A percentile compares a stretch with the other conserved stretches of the same genome.
Conservation (phyloP, 352 stramenopile species). For the Pythium apleroticum region DNA sequence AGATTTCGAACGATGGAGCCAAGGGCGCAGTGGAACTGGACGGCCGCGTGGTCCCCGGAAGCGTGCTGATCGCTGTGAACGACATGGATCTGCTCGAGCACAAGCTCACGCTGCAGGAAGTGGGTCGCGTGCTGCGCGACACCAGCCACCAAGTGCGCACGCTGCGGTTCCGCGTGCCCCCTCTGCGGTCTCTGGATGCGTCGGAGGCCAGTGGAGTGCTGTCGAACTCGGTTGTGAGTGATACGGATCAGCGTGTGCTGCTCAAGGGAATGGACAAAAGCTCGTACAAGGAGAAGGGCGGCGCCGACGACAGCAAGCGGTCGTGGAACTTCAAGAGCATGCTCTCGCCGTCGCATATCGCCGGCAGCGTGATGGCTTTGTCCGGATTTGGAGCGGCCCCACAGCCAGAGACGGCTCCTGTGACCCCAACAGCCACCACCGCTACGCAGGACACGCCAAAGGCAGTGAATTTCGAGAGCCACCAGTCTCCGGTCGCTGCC, state of each 20-base stretch:
- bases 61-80: conserved; percentile 65
- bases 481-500: background rate
- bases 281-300: conserved; percentile 25
- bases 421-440: background rate
- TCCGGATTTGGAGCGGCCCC: conserved; percentile 11
- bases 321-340: conserved; percentile 26
- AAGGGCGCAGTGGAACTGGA: conserved; percentile 52
- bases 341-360: conserved; percentile 25
- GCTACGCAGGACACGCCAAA: background rate
- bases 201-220: conserved; percentile 4
- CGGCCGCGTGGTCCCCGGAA: conserved; percentile 40
- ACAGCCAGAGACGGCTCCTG: background rate
- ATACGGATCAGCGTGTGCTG: conserved; percentile 25
- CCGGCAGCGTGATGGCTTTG: conserved; percentile 15
- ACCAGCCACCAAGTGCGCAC: conserved; percentile 39
- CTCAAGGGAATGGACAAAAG: conserved; percentile 27
- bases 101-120: conserved; percentile 41
- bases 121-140: conserved; percentile 51
- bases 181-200: conserved; percentile 1
- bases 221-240: conserved; percentile 11
- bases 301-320: conserved; percentile 7
- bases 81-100: conserved; percentile 43
- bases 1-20: conserved; percentile 25
- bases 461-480: background rate
- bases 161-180: conserved; percentile 46